Base-by-base conservation (phyloP, 2,329 filamentous ascomycete genomes). In the Nemania abortiva region DNA sequence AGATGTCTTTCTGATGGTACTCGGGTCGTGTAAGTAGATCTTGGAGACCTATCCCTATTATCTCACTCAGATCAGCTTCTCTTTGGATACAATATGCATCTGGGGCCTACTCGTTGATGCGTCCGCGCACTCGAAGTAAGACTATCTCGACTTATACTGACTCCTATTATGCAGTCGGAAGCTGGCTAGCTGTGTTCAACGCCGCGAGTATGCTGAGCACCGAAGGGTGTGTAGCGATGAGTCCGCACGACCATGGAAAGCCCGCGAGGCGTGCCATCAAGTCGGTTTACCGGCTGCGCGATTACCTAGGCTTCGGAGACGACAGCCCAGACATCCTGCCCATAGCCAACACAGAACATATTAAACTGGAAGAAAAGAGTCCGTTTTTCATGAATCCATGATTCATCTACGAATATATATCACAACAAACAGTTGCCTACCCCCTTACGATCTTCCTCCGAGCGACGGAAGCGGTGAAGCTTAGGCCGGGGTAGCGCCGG, bases 121-220 rank as follows among this genome's bases (percentile, higher is more conserved):
- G 5, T 39, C n/a, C n/a, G 29, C 3, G 6, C 22, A 52, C 22
- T 18, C 10, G 15, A n/a, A 45, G 15, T 24, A n/a, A 39, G 37
- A 7, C 13, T 6, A 27, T 45, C 31, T 37, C 13, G 27, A 47
- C 5, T 27, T 50, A 47, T 34, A 27, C 65, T 70, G 7, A 69
- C 34, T 2, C 7, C n/a, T 3, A 2, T 13, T 24, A 10, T 50
- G 7, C 52, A 72, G 70, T 74, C 18, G 74, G 73, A 27, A 73
- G 74, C 45, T 72, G 67, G 49, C 59, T 76, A 54, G 72, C 72
- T 6, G 56, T 76, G 29, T 75, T 61, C 20, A 76, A 76, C 52
- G 70, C 74, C 5, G 61, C 70, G 15, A 59, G 59, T 34, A 74
- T 75, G 67, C 66, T 73, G 31, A 49, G 65, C 39, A 58, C 52